Conservation (phyloP, 2,329 filamentous ascomycete species). For the Dothistroma septosporum region DNA sequence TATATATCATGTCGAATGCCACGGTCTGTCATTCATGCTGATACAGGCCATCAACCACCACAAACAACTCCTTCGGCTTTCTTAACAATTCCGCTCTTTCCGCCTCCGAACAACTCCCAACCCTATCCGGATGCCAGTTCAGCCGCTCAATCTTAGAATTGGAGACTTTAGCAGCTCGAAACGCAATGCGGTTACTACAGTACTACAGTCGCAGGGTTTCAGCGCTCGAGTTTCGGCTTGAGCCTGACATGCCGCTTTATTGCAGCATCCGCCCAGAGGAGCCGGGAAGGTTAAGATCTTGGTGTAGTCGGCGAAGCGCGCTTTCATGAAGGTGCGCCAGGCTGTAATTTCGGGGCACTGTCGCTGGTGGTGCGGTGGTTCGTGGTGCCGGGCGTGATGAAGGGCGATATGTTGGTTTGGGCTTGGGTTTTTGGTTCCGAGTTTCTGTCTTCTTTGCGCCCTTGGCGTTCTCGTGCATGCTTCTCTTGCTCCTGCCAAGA, state of each 20-base stretch:
- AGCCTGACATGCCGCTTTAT: neutral
- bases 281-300: neutral
- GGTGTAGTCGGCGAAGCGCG: slow-evolving; percentile 3
- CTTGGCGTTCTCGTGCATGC: neutral
- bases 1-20: no score
- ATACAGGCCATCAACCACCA: slow-evolving; percentile 4
- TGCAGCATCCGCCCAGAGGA: neutral
- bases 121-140: slow-evolving; percentile 6
- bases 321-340: neutral
- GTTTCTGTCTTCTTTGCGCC: neutral
- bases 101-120: neutral
- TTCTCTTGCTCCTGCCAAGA: neutral
- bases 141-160: neutral
- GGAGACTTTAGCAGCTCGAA: neutral
- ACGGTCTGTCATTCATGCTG: neutral
- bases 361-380: neutral
- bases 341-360: neutral
- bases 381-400: neutral
- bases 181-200: neutral
- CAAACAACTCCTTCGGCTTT: slow-evolving; percentile 4
- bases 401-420: neutral
- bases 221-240: neutral
- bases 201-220: neutral
- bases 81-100: neutral
- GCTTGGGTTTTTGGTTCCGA: neutral